These are phyloP conservation scores for Penium margaritaceum DNA, from an alignment of 139 green algal species.

Conservation along the genomic window DNA sequence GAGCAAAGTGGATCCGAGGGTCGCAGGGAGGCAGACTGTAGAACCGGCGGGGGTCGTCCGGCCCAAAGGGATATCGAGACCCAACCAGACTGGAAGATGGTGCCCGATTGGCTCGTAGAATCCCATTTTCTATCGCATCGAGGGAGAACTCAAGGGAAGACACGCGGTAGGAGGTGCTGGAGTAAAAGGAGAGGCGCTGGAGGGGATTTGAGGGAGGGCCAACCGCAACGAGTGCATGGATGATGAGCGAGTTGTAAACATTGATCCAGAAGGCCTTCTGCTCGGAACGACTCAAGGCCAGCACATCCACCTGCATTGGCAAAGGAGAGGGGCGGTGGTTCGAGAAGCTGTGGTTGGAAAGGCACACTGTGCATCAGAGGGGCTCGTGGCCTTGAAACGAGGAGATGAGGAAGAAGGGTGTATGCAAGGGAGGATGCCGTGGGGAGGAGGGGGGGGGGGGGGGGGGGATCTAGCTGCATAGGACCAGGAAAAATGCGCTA, in stretches of 20 bases:
- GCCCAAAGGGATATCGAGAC: slow-evolving; percentile 20
- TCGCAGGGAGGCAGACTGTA: slow-evolving; percentile 55
- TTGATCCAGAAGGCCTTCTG: slow-evolving; percentile 83
- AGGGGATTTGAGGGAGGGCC: slow-evolving; percentile 25
- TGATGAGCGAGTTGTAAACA: slow-evolving; percentile 81
- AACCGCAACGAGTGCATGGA: slow-evolving; percentile 61
- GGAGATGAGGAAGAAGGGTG: no score
- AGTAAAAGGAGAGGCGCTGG: slow-evolving; percentile 48
- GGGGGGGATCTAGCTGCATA: no score
- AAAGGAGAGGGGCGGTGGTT: no score
- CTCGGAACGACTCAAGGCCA: slow-evolving; percentile 53
- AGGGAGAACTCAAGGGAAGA: slow-evolving; percentile 61
- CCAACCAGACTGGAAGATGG: slow-evolving; percentile 39
- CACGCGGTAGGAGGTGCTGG: slow-evolving; percentile 56
- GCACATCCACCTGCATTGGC: slow-evolving; percentile 51
- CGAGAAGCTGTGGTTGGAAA: no score
- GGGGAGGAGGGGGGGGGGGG: no score
- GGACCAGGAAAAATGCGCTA: no score
- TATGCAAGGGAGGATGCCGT: no score
- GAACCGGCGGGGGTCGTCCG: slow-evolving; percentile 42
- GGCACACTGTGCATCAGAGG: no score
- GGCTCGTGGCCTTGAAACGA: no score
- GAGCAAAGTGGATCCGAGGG: slow-evolving; percentile 85
- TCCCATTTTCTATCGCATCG: slow-evolving; percentile 89
- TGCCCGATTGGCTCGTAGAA: slow-evolving; percentile 73